Evolutionary conservation across 116 monocot genomes (phyloP).

Genomic region (Posidonia oceanica): DNA sequence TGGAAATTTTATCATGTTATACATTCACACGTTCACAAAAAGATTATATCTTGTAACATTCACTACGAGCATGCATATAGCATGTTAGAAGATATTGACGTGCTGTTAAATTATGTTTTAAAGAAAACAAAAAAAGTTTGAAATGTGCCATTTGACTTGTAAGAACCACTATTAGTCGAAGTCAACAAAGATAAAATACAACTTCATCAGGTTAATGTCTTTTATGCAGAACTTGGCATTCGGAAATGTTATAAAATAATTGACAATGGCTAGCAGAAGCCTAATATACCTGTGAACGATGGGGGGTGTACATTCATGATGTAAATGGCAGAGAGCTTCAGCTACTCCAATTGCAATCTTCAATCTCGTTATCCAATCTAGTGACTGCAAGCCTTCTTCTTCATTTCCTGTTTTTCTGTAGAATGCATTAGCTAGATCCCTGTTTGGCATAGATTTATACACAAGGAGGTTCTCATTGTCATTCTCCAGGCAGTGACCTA

Average conservation of each 20-base stretch:
- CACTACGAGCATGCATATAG: too few species aligned
- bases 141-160: too few species aligned
- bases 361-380: constrained; percentile 93
- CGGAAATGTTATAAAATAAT: background rate
- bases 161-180: too few species aligned
- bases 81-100: too few species aligned
- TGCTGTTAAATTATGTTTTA: too few species aligned
- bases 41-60: too few species aligned
- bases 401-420: constrained; percentile 37
- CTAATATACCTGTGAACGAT: constrained; percentile 69
- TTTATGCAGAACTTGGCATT: too few species aligned
- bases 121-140: too few species aligned
- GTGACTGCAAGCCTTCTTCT: constrained; percentile 60
- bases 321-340: constrained; percentile 71
- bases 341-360: constrained; percentile 91
- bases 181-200: too few species aligned
- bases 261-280: background rate
- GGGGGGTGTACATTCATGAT: constrained; percentile 68
- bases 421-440: constrained; percentile 50
- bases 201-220: too few species aligned
- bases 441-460: constrained; percentile 49
- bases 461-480: constrained; percentile 73
- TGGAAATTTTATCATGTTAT: too few species aligned
- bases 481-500: constrained; percentile 59
- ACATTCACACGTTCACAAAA: too few species aligned